Conservation (phyloP, 176 grass and related monocot genomes). For the Oryza glaberrima region DNA sequence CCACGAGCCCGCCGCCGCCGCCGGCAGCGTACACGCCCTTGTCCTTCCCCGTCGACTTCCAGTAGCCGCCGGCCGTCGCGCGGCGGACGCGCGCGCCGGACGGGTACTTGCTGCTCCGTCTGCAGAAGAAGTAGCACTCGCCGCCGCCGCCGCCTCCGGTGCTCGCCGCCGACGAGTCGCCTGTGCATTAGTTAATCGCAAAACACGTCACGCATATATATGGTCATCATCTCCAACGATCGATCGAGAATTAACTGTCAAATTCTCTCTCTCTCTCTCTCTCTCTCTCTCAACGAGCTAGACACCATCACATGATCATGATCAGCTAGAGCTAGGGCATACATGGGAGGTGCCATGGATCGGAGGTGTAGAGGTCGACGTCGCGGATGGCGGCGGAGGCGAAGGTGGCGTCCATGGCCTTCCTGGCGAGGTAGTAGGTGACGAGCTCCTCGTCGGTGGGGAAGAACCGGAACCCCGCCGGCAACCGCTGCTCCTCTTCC, state of each 20-base stretch:
- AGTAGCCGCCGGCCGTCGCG: slow-evolving; percentile 55
- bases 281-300: too few species aligned
- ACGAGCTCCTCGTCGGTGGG: slow-evolving; percentile 71
- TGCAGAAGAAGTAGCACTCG: slow-evolving; percentile 60
- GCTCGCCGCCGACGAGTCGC: background rate
- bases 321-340: background rate
- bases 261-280: too few species aligned
- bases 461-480: slow-evolving; percentile 66
- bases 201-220: too few species aligned
- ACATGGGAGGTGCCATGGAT: slow-evolving; percentile 72
- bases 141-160: background rate
- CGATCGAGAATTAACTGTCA: background rate
- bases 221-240: too few species aligned
- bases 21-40: slow-evolving; percentile 33
- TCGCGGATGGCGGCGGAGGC: slow-evolving; percentile 45
- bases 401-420: slow-evolving; percentile 50
- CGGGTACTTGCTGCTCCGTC: slow-evolving; percentile 47
- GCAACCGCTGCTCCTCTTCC: slow-evolving; percentile 30
- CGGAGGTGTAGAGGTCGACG: slow-evolving; percentile 59
- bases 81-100: slow-evolving; percentile 51
- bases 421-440: slow-evolving; percentile 62
- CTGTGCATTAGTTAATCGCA: background rate
- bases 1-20: slow-evolving; percentile 28
- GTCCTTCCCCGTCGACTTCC: slow-evolving; percentile 64
- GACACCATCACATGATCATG: too few species aligned